These are phyloP conservation scores for Sugiyamaella castrensis DNA, from an alignment of 1,139 yeast species.

Conservation along the genomic window DNA sequence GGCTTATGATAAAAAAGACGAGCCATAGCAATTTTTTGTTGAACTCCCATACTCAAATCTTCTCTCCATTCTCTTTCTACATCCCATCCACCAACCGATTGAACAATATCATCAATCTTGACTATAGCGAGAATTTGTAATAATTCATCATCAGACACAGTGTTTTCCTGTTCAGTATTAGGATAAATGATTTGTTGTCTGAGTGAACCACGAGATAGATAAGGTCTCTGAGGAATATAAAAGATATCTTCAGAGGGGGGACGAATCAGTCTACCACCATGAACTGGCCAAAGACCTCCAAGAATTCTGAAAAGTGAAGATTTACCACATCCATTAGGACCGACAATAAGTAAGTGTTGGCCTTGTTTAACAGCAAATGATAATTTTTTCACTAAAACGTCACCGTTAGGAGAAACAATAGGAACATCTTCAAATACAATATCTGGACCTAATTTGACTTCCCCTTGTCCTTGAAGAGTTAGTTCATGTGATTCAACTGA, in stretches of 20 bases:
- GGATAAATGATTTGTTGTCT: constrained; percentile 91
- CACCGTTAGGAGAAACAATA: constrained; percentile 80
- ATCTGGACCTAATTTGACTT: constrained; percentile 50
- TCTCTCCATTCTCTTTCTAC: constrained; percentile 81
- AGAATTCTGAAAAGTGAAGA: constrained; percentile 85
- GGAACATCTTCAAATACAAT: constrained; percentile 73
- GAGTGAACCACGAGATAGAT: constrained; percentile 69
- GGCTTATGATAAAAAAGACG: constrained; percentile 88
- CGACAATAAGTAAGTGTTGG: constrained; percentile 82
- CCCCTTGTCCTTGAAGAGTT: constrained; percentile 26
- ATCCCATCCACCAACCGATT: constrained; percentile 56
- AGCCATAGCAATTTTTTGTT: constrained; percentile 92
- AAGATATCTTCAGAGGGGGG: constrained; percentile 72
- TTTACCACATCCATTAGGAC: constrained; percentile 95
- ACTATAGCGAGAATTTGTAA: constrained; percentile 53
- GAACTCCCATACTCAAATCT: constrained; percentile 86
- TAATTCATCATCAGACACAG: constrained; percentile 60
- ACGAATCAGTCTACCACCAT: constrained; percentile 55
- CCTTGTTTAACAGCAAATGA: constrained; percentile 75
- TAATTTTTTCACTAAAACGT: constrained; percentile 62
- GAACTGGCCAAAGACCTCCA: constrained; percentile 92
- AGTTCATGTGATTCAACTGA: constrained; percentile 22
- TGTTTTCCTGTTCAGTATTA: constrained; percentile 59
- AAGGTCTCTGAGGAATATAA: constrained; percentile 90
- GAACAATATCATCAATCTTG: constrained; percentile 38